Evolutionary conservation across 352 stramenopile species (phyloP), one percentile per base, ranked within the genome.

Genomic region (Ophiocytium majus): DNA sequence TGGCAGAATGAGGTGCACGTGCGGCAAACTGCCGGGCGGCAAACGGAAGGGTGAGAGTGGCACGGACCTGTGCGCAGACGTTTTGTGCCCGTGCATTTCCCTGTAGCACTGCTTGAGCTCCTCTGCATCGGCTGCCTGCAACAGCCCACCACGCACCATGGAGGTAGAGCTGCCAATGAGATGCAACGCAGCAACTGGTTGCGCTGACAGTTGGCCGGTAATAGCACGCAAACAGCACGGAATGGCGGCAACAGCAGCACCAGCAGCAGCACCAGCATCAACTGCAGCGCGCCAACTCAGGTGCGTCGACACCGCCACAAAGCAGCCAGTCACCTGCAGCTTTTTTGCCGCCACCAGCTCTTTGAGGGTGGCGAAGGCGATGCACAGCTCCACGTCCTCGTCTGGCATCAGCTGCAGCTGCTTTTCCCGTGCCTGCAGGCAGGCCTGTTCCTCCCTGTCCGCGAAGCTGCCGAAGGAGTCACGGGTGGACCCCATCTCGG

Each of bases 31-130:
- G n/a, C n/a, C n/a, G n/a, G n/a, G n/a, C n/a, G n/a, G n/a, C n/a
- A n/a, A n/a, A n/a, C n/a, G n/a, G n/a, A n/a, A n/a, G n/a, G n/a
- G n/a, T n/a, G n/a, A n/a, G n/a, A n/a, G n/a, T n/a, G n/a, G n/a
- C 31, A 37, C 82, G 28, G 50, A 37, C 76, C 64, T 76, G 76
- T 86, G 82, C 78, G 82, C 82, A 32, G 71, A 17, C 10, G 78
- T 32, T 17, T 83, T 71, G 37, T 63, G 49, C 35, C 50, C 57
- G 63, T 86, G 82, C 82, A 86, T 86, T 34, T 79, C 76, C 28
- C 82, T 78, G 49, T 86, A 86, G 63, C 82, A 71, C 10, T 64
- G 43, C 35, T 71, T 76, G 43, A 81, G 74, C 19, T 86, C 76
- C n/a, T 80, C 82, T 43, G 74, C 82, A 28, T 81, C 23, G 5